Conservation (phyloP, 257 asterid species). For the Datura wrightii region DNA sequence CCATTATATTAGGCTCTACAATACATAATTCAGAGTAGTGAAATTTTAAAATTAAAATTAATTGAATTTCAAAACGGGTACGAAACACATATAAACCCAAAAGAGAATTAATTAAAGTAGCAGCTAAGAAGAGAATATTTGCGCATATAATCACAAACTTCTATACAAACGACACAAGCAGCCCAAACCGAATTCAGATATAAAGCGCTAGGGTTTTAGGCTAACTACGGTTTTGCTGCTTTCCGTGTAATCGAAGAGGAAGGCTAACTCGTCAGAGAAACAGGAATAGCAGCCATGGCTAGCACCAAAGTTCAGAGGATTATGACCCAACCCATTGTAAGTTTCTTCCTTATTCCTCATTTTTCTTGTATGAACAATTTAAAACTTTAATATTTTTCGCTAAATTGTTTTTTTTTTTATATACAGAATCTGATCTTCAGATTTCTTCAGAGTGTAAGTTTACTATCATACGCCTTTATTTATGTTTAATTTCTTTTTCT, state of each 20-base stretch:
- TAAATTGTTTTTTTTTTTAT: background rate
- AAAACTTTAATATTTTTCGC: background rate
- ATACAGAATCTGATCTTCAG: slow-evolving; percentile 70
- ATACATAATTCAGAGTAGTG: no score
- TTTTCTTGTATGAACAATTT: background rate
- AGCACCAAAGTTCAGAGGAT: slow-evolving; percentile 72
- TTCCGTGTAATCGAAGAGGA: background rate
- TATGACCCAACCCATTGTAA: slow-evolving; percentile 72
- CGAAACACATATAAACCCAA: no score
- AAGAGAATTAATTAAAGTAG: no score
- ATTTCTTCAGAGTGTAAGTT: slow-evolving; percentile 69
- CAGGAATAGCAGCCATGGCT: slow-evolving; percentile 54
- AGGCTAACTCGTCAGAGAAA: slow-evolving; percentile 12
- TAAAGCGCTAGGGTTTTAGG: background rate
- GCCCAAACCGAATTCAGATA: slow-evolving; percentile 22
- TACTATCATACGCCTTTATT: background rate
- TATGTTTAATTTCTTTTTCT: background rate
- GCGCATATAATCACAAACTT: no score
- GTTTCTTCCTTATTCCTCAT: background rate
- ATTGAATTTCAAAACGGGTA: no score
- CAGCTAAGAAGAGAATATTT: no score
- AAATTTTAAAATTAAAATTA: no score
- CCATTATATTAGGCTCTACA: no score
- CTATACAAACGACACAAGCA: no score
- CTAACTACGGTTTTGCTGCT: slow-evolving; percentile 31